Percentiles rank a stretch among this genome's conserved stretches.
Conservation (phyloP, 1,139 yeast species). For the Suhomyces panamericanus region DNA sequence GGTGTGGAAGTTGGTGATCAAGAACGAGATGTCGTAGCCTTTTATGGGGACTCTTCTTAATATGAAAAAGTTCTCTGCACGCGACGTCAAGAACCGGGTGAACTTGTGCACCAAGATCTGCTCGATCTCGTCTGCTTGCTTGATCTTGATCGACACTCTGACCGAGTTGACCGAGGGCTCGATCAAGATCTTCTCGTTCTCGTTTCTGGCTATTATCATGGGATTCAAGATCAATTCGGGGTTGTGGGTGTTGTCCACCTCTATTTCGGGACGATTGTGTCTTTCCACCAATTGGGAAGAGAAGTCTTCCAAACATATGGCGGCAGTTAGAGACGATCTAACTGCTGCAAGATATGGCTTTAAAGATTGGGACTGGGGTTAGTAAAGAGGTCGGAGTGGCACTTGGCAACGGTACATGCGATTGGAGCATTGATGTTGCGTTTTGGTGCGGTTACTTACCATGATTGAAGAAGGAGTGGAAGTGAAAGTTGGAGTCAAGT, state of each 20-base stretch:
- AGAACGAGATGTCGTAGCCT: constrained; percentile 91
- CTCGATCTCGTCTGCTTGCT: constrained; percentile 98
- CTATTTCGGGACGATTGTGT: constrained; percentile 96
- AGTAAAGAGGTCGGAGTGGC: not conserved
- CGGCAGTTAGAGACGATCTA: constrained; percentile 90
- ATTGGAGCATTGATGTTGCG: not conserved
- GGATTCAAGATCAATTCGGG: constrained; percentile 88
- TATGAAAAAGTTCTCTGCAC: constrained; percentile 93
- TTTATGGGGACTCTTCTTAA: constrained; percentile 87
- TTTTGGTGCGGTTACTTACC: not conserved
- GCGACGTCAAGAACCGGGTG: constrained; percentile 86
- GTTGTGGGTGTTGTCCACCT: constrained; percentile 61
- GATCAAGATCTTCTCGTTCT: constrained; percentile 86
- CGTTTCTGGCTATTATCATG: constrained; percentile 88
- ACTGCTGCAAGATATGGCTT: constrained; percentile 95
- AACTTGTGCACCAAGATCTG: constrained; percentile 90
- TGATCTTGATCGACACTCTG: constrained; percentile 85
- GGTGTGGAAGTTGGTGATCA: constrained; percentile 91
- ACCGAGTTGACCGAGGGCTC: constrained; percentile 93
- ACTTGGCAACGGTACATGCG: not conserved
- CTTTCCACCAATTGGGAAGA: constrained; percentile 95
- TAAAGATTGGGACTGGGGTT: constrained; percentile 75
- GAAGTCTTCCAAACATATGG: constrained; percentile 91
- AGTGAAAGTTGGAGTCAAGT: not conserved
- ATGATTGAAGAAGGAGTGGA: not conserved